Conservation (phyloP, 129 eudicot species). For the Logfia minima region DNA sequence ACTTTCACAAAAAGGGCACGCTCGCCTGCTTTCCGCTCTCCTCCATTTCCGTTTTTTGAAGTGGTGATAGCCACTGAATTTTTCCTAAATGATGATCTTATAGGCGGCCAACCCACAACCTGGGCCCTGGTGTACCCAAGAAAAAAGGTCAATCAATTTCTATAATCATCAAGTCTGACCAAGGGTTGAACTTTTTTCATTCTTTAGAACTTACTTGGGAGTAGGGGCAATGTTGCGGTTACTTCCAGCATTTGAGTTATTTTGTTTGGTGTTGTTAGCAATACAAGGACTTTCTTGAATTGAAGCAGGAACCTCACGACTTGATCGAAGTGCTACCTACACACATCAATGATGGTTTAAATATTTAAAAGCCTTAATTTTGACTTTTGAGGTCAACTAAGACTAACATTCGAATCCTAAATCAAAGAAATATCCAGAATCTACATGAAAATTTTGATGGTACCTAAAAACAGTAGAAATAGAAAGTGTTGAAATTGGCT, state of each 20-base stretch:
- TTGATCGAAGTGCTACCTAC: constrained; percentile 26
- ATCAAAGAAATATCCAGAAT: too few relatives aligned
- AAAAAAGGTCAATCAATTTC: not conserved
- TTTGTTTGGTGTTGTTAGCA: constrained; percentile 23
- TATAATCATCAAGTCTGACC: not conserved
- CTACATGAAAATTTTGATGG: not conserved
- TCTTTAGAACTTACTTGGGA: constrained; percentile 43
- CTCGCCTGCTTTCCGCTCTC: constrained; percentile 42
- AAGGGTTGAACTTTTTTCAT: not conserved
- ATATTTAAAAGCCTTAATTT: constrained; percentile 4
- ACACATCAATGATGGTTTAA: constrained; percentile 24
- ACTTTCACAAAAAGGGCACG: constrained; percentile 51
- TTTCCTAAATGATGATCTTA: constrained; percentile 50
- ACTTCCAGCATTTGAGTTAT: constrained; percentile 8
- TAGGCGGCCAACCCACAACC: constrained; percentile 65
- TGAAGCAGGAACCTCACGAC: constrained; percentile 18
- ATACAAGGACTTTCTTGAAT: constrained; percentile 34
- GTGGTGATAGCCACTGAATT: constrained; percentile 35
- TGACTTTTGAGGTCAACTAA: not conserved
- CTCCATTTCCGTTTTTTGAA: constrained; percentile 47
- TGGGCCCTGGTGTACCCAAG: constrained; percentile 35
- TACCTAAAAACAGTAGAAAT: not conserved
- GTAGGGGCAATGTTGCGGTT: constrained; percentile 32
- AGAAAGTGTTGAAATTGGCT: not conserved
- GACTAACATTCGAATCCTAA: not conserved